Percentiles rank a stretch among this genome's conserved stretches.
Evolutionary conservation across 2,329 filamentous ascomycete genomes (phyloP).

Genomic region (Aspergillus arachidicola): DNA sequence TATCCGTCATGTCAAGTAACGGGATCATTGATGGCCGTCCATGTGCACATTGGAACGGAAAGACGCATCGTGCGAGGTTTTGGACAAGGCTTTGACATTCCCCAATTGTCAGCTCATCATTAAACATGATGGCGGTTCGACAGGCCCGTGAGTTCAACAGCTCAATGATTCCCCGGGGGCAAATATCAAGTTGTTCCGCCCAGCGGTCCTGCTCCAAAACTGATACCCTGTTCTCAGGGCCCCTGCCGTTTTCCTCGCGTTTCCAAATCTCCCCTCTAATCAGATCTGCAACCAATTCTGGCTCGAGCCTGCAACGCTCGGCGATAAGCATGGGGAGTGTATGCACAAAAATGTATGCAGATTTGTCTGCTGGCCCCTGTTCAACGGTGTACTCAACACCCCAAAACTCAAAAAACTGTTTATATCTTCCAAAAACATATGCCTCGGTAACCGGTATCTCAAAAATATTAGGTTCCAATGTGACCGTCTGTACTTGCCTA

Average conservation of each 20-base stretch:
- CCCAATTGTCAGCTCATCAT: conserved; percentile 41
- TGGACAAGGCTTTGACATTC: conserved; percentile 45
- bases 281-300: conserved; percentile 71
- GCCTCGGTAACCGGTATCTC: conserved; percentile 65
- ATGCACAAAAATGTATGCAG: conserved; percentile 50
- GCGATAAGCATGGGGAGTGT: conserved; percentile 71
- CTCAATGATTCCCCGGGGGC: conserved; percentile 75
- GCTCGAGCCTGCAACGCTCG: conserved; percentile 74
- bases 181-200: conserved; percentile 66
- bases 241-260: conserved; percentile 51
- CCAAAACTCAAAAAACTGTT: conserved; percentile 68
- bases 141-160: conserved; percentile 54
- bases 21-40: conserved; percentile 53
- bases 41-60: conserved; percentile 56
- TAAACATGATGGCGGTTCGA: conserved; percentile 55
- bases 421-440: conserved; percentile 58
- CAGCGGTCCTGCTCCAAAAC: conserved; percentile 43
- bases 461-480: conserved; percentile 59
- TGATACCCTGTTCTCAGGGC: background rate
- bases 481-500: conserved; percentile 26
- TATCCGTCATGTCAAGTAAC: conserved; percentile 36
- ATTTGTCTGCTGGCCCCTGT: conserved; percentile 11
- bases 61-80: conserved; percentile 44
- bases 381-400: conserved; percentile 67
- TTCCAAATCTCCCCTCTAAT: conserved; percentile 75